These are phyloP conservation scores for Diaporthe citri DNA, from an alignment of 2,329 filamentous ascomycete species.

Conservation along the genomic window DNA sequence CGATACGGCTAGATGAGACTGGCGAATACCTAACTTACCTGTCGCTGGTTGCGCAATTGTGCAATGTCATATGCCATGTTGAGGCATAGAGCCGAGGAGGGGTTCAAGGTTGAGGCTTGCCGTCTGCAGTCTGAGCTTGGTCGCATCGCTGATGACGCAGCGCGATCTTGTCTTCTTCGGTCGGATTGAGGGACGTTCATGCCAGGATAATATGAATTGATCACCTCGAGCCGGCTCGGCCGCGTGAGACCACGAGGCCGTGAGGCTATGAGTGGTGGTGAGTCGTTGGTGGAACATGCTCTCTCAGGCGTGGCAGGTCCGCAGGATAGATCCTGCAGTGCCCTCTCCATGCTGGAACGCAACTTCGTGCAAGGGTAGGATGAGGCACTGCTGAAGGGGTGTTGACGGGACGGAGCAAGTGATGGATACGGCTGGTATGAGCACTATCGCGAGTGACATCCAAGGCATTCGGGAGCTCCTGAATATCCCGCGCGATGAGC, in stretches of 20 bases:
- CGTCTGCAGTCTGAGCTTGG: slow-evolving; percentile 2
- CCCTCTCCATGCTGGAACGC: neutral
- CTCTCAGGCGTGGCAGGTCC: neutral
- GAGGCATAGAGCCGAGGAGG: neutral
- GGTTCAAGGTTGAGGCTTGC: neutral
- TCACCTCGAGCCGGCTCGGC: neutral
- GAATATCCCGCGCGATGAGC: neutral
- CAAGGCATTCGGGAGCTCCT: neutral
- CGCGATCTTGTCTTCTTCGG: neutral
- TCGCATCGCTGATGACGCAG: slow-evolving; percentile 1
- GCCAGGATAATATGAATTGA: neutral
- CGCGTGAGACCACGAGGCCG: neutral
- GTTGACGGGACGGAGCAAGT: neutral
- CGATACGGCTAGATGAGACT: neutral
- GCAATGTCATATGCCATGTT: slow-evolving; percentile 13
- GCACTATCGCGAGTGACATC: slow-evolving; percentile 13
- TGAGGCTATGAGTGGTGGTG: neutral
- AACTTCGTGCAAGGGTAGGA: neutral
- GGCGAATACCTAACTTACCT: neutral
- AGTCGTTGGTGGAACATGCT: neutral
- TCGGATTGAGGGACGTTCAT: neutral
- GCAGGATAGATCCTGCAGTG: neutral
- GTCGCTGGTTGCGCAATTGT: slow-evolving; percentile 13
- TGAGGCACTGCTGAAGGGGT: neutral
- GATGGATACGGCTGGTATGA: slow-evolving; percentile 17